Percentiles rank a stretch among this genome's conserved stretches.
These are phyloP conservation scores for Volutella citrinella DNA, from an alignment of 2,329 filamentous ascomycete species.

Conservation along the genomic window DNA sequence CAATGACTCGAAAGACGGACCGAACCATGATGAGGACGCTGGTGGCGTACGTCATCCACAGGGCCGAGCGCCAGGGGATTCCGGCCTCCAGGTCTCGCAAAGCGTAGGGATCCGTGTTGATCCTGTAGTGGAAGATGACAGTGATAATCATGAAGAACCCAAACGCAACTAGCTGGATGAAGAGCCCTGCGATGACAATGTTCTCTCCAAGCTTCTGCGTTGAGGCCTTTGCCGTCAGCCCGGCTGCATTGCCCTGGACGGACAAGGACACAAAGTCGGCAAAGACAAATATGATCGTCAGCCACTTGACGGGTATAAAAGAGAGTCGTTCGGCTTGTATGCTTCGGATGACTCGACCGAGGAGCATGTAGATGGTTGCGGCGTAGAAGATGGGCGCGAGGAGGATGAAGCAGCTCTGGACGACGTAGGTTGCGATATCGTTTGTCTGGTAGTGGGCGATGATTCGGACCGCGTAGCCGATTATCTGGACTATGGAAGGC, in stretches of 20 bases:
- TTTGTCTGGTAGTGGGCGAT: constrained; percentile 8
- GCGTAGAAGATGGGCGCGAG: constrained; percentile 37
- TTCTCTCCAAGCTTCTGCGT: constrained; percentile 13
- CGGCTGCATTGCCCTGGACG: constrained; percentile 36
- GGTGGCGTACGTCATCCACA: constrained; percentile 40
- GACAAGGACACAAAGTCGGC: constrained; percentile 43
- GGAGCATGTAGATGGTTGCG: constrained; percentile 40
- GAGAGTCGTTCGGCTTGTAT: constrained; percentile 34
- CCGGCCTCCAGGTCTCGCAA: constrained; percentile 14
- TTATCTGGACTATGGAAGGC: constrained; percentile 1
- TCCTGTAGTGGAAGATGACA: constrained; percentile 39
- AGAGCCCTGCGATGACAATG: constrained; percentile 35
- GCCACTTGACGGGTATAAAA: constrained; percentile 30
- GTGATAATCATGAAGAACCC: constrained; percentile 44
- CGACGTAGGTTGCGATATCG: constrained; percentile 10
- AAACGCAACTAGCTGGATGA: constrained; percentile 50
- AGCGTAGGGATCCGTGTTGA: constrained; percentile 2
- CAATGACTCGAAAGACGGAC: constrained; percentile 45
- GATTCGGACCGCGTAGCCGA: constrained; percentile 14
- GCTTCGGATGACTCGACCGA: constrained; percentile 31
- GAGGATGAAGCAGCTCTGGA: constrained; percentile 14
- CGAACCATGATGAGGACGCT: constrained; percentile 46
- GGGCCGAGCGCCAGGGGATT: constrained; percentile 37
- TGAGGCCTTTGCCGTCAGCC: constrained; percentile 15
- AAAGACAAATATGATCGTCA: constrained; percentile 44